Evolutionary conservation across 2,329 filamentous ascomycete species (phyloP), one percentile per base, ranked within the genome.

Genomic region (Hortaea werneckii): DNA sequence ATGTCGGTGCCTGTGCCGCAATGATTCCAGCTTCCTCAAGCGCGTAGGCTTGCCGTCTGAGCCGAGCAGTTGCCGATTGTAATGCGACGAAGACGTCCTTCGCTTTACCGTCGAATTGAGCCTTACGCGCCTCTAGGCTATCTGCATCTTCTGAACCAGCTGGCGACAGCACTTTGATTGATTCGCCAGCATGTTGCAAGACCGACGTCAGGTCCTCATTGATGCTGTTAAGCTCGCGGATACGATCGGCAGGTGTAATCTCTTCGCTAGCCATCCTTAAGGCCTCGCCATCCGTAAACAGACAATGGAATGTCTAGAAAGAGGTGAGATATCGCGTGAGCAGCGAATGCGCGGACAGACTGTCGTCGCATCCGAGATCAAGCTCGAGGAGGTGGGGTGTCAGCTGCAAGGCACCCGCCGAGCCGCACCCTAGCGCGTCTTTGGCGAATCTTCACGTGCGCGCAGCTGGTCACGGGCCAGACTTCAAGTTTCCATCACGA

Each of bases 21-120:
- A 94, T 78, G 51, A 94, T 85, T 37, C 79, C 78, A 0, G 84
- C 85, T 65, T 94, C 87, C 63, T 94, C 86, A 3, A 94, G 71
- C 0, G 84, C 86, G 61, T 83, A 81, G 40, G 89, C 82, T 60
- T 88, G 82, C 35, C 83, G 75, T 50, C 84, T 83, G 44, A 94
- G 77, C 40, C 79, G 74, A 7, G 88, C 83, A 59, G 87, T 82
- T 42, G 92, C 77, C 5, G 75, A 76, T 51, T 87, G 85, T 3
- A 95, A 72, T 1, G 81, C 80, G 1, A 74, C 73, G 53, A 92
- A 80, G 64, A 90, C 92, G 6, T 78, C 73, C 44, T 66, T 62
- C 1, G 70, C 69, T 29, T 74, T 65, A 34, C 66, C 53, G 76
- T 75, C 80, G 55, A 80, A 78, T 1, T 78, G 75, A 4, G 70